Conservation (phyloP, 495 filamentous ascomycete genomes). For the Acidiella bohemica region DNA sequence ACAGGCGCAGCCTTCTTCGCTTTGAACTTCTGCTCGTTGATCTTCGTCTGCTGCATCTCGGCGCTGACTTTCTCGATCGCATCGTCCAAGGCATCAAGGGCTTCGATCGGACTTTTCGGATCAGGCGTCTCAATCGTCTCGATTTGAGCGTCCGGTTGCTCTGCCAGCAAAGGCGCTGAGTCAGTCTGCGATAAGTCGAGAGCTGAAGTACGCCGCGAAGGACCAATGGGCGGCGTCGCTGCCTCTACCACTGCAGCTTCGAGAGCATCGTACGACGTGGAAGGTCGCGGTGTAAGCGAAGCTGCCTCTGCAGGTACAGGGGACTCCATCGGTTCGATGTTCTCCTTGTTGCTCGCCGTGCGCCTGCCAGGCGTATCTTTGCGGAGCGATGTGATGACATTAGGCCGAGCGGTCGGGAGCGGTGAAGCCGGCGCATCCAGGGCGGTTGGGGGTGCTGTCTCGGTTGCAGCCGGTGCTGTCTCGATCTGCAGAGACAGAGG, state of each 20-base stretch:
- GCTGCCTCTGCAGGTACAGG: background rate
- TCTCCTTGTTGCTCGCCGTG: constrained; percentile 22
- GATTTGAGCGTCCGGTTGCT: background rate
- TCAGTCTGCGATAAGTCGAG: background rate
- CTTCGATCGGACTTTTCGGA: constrained; percentile 50
- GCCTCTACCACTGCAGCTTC: constrained; percentile 10
- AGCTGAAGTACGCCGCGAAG: background rate
- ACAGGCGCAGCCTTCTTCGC: constrained; percentile 11
- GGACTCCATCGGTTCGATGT: constrained; percentile 12
- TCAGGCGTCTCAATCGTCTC: background rate
- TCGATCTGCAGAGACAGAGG: no score
- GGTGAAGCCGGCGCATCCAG: constrained; percentile 10
- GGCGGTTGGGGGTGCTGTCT: background rate
- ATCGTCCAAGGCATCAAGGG: constrained; percentile 55
- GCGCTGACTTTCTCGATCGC: constrained; percentile 44
- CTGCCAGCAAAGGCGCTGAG: background rate
- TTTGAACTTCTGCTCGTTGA: constrained; percentile 11
- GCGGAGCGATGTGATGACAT: constrained; percentile 7
- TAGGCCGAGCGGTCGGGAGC: constrained; percentile 8
- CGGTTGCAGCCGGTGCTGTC: background rate
- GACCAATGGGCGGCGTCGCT: constrained; percentile 4
- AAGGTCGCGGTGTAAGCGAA: background rate
- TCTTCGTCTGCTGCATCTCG: constrained; percentile 13
- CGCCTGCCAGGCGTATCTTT: constrained; percentile 13
- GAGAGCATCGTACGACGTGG: constrained; percentile 8